Evolutionary conservation across 495 filamentous ascomycete species (phyloP).

Genomic region (Neurospora sp.): DNA sequence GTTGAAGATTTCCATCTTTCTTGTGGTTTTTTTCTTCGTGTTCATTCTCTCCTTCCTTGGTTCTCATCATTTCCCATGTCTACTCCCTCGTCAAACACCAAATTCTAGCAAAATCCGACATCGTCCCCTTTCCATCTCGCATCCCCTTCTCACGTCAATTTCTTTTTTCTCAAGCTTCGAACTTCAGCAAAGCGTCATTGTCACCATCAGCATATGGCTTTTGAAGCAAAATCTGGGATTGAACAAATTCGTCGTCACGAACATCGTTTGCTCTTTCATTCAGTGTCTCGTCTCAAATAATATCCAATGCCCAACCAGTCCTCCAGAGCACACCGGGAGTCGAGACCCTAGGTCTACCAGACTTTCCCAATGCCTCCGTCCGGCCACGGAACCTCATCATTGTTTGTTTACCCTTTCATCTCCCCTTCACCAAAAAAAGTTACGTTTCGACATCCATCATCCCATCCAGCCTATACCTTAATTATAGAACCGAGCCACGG

Average conservation of each 20-base stretch:
- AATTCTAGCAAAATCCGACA: no score
- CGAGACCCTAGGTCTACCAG: background rate
- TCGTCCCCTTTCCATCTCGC: no score
- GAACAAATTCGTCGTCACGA: background rate
- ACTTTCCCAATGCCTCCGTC: background rate
- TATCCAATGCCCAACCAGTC: background rate
- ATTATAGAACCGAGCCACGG: background rate
- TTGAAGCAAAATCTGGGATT: background rate
- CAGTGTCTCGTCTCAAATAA: background rate
- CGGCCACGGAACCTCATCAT: background rate
- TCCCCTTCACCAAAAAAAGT: background rate
- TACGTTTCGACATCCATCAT: background rate
- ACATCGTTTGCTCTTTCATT: background rate
- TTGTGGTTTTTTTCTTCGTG: background rate
- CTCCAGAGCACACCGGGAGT: background rate
- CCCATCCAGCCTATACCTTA: background rate
- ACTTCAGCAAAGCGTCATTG: background rate
- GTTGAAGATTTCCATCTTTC: background rate
- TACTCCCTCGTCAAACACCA: no score
- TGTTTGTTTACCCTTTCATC: background rate
- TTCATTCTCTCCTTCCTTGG: background rate
- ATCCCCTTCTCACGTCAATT: background rate
- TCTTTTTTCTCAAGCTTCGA: background rate
- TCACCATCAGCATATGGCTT: background rate
- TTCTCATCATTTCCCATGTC: no score